These are phyloP conservation scores for Fusarium foetens DNA, from an alignment of 2,329 filamentous ascomycete genomes.

Conservation along the genomic window DNA sequence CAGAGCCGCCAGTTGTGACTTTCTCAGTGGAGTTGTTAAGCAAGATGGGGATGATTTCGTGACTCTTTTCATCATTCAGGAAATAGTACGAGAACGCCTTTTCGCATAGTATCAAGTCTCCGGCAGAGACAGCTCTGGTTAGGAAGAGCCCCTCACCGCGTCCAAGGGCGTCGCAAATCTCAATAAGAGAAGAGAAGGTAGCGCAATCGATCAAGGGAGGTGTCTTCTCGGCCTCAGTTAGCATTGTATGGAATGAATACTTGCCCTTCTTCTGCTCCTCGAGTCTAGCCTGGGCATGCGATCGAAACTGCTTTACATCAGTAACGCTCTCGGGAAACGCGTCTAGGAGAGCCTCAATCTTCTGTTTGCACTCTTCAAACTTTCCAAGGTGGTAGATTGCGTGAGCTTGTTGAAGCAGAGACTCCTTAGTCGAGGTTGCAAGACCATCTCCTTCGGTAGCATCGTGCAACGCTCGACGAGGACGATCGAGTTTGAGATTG, in stretches of 20 bases:
- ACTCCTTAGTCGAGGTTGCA: slow-evolving; percentile 52
- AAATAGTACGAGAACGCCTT: slow-evolving; percentile 62
- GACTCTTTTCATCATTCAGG: slow-evolving; percentile 18
- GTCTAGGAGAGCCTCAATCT: slow-evolving; percentile 47
- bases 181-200: slow-evolving; percentile 56
- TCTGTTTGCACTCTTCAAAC: slow-evolving; percentile 51
- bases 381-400: slow-evolving; percentile 56
- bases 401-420: slow-evolving; percentile 55
- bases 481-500: slow-evolving; percentile 46
- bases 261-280: too few species aligned
- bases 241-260: too few species aligned
- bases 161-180: slow-evolving; percentile 52
- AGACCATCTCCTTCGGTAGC: slow-evolving; percentile 28
- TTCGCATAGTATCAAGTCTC: slow-evolving; percentile 65
- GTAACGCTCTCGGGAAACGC: slow-evolving; percentile 52
- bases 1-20: slow-evolving; percentile 51
- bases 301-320: too few species aligned
- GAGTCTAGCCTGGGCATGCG: too few species aligned
- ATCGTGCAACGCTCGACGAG: slow-evolving; percentile 47
- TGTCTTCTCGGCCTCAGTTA: too few species aligned
- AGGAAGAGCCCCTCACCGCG: slow-evolving; percentile 64
- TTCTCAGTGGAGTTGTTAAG: slow-evolving; percentile 51
- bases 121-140: slow-evolving; percentile 56
- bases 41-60: slow-evolving; percentile 36
- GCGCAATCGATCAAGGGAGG: slow-evolving; percentile 59